These are phyloP conservation scores for Picea abies DNA, from an alignment of 83 land plant species.

Conservation along the genomic window DNA sequence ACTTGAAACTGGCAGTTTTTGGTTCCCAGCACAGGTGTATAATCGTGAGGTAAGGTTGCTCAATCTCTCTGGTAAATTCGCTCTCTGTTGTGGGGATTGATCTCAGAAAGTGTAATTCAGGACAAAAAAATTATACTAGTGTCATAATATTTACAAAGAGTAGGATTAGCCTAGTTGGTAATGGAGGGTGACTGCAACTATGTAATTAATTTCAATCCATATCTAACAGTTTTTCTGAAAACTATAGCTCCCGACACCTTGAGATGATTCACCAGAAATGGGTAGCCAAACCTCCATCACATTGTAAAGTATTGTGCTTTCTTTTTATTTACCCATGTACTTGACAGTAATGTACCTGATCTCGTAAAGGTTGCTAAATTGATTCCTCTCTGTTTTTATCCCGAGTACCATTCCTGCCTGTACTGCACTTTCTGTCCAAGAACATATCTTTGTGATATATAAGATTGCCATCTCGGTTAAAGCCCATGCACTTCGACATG, in stretches of 20 bases:
- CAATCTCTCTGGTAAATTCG: background rate
- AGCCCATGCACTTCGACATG: background rate
- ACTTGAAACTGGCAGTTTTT: slow-evolving; percentile 79
- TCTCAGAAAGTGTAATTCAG: background rate
- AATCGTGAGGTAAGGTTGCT: slow-evolving; percentile 82
- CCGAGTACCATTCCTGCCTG: background rate
- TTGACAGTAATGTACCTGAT: background rate
- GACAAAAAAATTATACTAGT: background rate
- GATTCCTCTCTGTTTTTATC: background rate
- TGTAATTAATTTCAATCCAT: background rate
- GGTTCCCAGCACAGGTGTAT: slow-evolving; percentile 99
- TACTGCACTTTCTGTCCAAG: background rate
- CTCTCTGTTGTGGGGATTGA: background rate
- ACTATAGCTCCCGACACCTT: background rate
- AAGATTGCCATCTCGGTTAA: background rate
- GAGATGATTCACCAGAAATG: background rate
- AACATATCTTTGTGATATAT: background rate
- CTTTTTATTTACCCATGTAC: background rate
- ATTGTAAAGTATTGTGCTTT: background rate
- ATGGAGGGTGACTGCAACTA: background rate
- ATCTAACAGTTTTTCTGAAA: background rate
- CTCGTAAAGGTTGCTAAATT: background rate
- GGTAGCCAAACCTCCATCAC: background rate
- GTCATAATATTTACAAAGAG: background rate
- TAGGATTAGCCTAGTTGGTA: slow-evolving; percentile 5